These are phyloP conservation scores for Tricholoma flavovirens DNA, from an alignment of 768 basidiomycete species.

Conservation along the genomic window DNA sequence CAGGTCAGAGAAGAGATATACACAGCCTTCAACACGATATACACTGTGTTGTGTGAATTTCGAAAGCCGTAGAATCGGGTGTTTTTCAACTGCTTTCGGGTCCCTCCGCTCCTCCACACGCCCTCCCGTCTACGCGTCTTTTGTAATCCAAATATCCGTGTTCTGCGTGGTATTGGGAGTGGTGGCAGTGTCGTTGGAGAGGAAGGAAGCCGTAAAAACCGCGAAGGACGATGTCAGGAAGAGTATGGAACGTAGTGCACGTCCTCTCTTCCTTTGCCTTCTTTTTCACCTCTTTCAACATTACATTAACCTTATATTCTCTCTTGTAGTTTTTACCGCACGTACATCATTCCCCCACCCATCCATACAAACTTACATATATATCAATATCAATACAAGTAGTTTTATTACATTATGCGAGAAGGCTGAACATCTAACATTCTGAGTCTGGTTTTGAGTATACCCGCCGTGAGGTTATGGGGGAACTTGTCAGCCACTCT, in stretches of 20 bases:
- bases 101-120: constrained; percentile 5
- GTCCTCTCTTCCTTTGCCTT: constrained; percentile 30
- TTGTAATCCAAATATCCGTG: constrained; percentile 1
- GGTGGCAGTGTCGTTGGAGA: constrained; percentile 7
- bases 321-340: constrained; percentile 25
- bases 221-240: constrained; percentile 18
- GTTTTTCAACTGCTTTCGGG: background rate
- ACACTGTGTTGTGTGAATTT: constrained; percentile 95
- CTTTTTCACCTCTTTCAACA: constrained; percentile 13
- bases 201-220: constrained; percentile 13
- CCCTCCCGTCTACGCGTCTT: constrained; percentile 13
- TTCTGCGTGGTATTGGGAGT: constrained; percentile 4
- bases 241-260: constrained; percentile 44
- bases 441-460: too few relatives aligned
- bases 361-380: constrained; percentile 17
- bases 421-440: too few relatives aligned
- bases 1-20: constrained; percentile 99
- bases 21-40: constrained; percentile 98
- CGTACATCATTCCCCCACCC: constrained; percentile 33
- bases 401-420: background rate
- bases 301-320: constrained; percentile 26
- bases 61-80: constrained; percentile 63
- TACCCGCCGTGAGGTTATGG: too few relatives aligned
- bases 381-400: constrained; percentile 21
- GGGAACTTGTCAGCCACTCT: background rate